phyloP scores from a whole-genome alignment of 257 asterid species.

The Fraxinus cuspidata region DNA sequence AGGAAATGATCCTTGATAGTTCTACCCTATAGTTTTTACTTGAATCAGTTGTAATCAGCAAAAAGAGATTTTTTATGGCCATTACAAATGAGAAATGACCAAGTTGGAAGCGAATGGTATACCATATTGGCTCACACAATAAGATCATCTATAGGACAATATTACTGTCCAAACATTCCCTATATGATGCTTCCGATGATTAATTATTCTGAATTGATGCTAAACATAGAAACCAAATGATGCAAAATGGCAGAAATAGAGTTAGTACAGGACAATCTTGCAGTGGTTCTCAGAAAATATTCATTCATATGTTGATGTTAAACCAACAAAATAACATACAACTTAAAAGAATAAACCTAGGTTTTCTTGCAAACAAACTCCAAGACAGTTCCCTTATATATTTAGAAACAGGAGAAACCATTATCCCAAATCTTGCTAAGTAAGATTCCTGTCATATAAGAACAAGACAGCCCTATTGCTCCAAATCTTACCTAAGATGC shows the following conservation, averaged over 20 bases:
- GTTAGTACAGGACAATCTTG: background rate
- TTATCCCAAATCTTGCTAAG: background rate
- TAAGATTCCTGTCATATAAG: constrained; percentile 44
- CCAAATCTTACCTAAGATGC: constrained; percentile 32
- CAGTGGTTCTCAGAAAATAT: background rate
- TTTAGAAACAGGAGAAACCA: background rate
- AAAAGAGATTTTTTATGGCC: too few species aligned
- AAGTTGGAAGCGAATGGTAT: background rate
- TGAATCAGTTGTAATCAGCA: too few species aligned
- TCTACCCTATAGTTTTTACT: too few species aligned
- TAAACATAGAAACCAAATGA: background rate
- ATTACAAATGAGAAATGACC: too few species aligned
- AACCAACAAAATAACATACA: background rate
- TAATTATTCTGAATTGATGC: background rate
- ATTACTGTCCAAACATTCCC: background rate
- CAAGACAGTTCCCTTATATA: background rate
- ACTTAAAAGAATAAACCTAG: background rate
- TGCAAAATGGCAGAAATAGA: constrained; percentile 10
- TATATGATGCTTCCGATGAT: background rate
- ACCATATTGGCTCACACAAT: background rate
- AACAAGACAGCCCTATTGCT: constrained; percentile 45
- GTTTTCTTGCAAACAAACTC: background rate
- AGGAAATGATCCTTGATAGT: background rate
- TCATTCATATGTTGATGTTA: background rate
- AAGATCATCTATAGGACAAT: background rate